A percentile compares a stretch with the other conserved stretches of the same genome.
Evolutionary conservation across 345 rosid genomes (phyloP).

Genomic region (Ceriops tagal): DNA sequence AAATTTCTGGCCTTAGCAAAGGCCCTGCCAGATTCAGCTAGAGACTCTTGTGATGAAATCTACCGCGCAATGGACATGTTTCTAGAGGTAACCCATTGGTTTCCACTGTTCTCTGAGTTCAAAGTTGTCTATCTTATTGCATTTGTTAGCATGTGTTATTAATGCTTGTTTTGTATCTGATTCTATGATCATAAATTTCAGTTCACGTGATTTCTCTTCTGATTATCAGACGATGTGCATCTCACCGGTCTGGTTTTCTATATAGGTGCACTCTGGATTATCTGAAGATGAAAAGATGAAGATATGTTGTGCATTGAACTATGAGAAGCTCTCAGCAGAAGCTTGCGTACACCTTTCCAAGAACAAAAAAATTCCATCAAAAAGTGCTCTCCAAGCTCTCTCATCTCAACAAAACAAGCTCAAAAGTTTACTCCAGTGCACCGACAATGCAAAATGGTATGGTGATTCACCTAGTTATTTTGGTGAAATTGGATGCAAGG

Average conservation of each 20-base stretch:
- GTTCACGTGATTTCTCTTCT: no score
- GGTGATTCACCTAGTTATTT: slow-evolving; percentile 25
- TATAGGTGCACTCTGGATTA: slow-evolving; percentile 71
- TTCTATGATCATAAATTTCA: no score
- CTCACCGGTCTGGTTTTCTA: slow-evolving; percentile 1
- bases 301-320: slow-evolving; percentile 51
- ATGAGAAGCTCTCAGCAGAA: slow-evolving; percentile 63
- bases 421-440: slow-evolving; percentile 38
- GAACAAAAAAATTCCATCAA: slow-evolving; percentile 61
- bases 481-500: slow-evolving; percentile 18
- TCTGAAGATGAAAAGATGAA: slow-evolving; percentile 66
- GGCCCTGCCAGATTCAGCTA: slow-evolving; percentile 63
- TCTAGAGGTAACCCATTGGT: slow-evolving; percentile 55
- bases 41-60: slow-evolving; percentile 62
- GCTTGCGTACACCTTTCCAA: slow-evolving; percentile 53
- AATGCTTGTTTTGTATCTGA: not conserved
- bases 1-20: slow-evolving; percentile 60
- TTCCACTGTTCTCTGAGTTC: not conserved
- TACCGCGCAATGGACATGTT: slow-evolving; percentile 74
- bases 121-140: not conserved
- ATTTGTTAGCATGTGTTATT: not conserved
- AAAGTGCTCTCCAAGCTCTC: slow-evolving; percentile 36
- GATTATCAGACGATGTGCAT: not conserved
- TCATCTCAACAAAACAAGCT: slow-evolving; percentile 44
- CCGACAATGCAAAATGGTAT: slow-evolving; percentile 16